Percentiles rank a stretch among this genome's conserved stretches.
Evolutionary conservation across 495 filamentous ascomycete genomes (phyloP).

Genomic region (Letharia lupina): DNA sequence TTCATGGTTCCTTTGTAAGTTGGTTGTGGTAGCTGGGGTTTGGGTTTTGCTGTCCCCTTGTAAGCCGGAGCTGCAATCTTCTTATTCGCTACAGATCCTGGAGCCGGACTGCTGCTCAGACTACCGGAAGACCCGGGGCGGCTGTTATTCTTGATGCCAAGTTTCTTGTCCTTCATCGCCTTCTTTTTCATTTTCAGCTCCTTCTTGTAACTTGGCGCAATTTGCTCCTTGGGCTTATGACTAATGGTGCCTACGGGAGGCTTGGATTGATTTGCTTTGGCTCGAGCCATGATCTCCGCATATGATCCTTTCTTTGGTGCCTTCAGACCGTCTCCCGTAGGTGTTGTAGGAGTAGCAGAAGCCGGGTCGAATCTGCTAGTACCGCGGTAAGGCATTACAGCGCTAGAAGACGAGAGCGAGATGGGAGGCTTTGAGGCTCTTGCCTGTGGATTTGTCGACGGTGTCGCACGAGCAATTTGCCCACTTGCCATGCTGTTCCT

Average conservation of each 20-base stretch:
- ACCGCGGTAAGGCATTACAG: constrained; percentile 33
- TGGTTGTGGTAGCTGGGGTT: constrained; percentile 27
- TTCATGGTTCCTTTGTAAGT: constrained; percentile 53
- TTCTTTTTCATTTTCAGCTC: constrained; percentile 24
- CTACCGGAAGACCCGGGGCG: constrained; percentile 23
- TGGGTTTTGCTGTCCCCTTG: constrained; percentile 46
- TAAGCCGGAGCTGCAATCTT: constrained; percentile 32
- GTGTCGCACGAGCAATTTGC: constrained; percentile 14
- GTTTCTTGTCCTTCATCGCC: constrained; percentile 20
- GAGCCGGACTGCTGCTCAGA: constrained; percentile 11
- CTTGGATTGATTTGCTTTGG: constrained; percentile 42
- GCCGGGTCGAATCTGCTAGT: constrained; percentile 30
- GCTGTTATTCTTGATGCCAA: constrained; percentile 15
- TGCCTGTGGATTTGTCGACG: constrained; percentile 6
- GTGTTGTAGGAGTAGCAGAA: constrained; percentile 7
- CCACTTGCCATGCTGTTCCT: constrained; percentile 8
- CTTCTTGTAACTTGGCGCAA: constrained; percentile 28
- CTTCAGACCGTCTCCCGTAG: constrained; percentile 12
- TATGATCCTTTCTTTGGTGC: constrained; percentile 53
- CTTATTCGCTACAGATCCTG: constrained; percentile 10
- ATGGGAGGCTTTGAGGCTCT: constrained; percentile 27
- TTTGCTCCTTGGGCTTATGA: constrained; percentile 37
- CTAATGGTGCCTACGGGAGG: constrained; percentile 33
- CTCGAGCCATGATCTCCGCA: constrained; percentile 60
- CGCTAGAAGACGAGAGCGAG: constrained; percentile 4